Percentiles rank a stretch among this genome's conserved stretches.
phyloP scores from a whole-genome alignment of 73 alveolate genomes.

The Breviolum minutum region DNA sequence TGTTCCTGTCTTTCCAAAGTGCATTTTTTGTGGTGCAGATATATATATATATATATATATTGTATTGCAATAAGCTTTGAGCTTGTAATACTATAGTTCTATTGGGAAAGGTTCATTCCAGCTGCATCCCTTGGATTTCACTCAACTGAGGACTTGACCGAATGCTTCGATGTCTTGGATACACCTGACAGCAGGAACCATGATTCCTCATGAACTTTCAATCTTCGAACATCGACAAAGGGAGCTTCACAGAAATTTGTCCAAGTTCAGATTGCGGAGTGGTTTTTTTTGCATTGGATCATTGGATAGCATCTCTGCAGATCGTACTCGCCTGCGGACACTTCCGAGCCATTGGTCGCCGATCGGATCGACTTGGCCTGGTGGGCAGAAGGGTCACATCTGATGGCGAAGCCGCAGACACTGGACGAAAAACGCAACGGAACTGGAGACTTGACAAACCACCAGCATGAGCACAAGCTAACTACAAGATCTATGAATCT shows the following conservation, averaged over 20 bases:
- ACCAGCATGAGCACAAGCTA: neutral
- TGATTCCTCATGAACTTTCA: neutral
- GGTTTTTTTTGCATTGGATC: neutral
- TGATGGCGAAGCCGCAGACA: neutral
- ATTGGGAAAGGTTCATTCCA: neutral
- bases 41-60: no score
- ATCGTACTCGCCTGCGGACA: neutral
- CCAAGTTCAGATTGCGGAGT: no score
- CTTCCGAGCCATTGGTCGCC: slow-evolving; percentile 50
- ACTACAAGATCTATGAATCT: neutral
- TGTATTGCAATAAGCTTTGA: no score
- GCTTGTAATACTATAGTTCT: no score
- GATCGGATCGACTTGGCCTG: slow-evolving; percentile 90
- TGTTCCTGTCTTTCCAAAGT: no score
- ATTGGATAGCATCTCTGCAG: no score
- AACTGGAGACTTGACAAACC: neutral
- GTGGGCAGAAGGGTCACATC: neutral
- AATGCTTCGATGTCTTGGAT: slow-evolving; percentile 32
- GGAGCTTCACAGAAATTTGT: neutral
- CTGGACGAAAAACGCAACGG: neutral
- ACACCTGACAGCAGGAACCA: neutral
- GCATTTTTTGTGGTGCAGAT: no score
- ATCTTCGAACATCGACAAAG: neutral
- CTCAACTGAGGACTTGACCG: neutral
- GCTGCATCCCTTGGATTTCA: neutral